A percentile compares a stretch with the other conserved stretches of the same genome.
Evolutionary conservation across 768 basidiomycete genomes (phyloP).

Genomic region (Hypholoma sublateritium): DNA sequence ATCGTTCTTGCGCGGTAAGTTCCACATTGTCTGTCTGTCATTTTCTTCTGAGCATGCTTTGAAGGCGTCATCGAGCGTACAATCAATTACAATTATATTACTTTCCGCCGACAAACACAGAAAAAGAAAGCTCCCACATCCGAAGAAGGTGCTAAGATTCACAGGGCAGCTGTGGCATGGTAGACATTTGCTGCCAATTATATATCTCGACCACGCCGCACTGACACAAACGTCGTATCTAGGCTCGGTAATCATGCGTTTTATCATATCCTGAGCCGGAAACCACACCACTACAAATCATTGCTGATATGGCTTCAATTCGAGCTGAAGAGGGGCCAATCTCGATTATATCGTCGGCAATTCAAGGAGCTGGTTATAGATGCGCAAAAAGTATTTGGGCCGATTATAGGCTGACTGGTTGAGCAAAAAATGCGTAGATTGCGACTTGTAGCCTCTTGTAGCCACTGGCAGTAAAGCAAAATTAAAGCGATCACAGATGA

Average conservation of each 20-base stretch:
- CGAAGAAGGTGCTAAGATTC: constrained; percentile 33
- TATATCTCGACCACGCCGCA: neutral
- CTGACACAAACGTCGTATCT: neutral
- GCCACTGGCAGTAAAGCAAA: no score
- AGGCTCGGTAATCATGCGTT: constrained; percentile 89
- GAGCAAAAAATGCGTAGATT: neutral
- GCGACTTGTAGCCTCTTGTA: no score
- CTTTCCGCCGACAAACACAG: constrained; percentile 46
- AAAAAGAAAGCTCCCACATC: constrained; percentile 8
- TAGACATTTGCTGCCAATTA: constrained; percentile 27
- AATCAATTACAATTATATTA: constrained; percentile 54
- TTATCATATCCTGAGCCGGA: constrained; percentile 56
- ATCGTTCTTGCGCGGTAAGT: constrained; percentile 44
- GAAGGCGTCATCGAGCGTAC: constrained; percentile 64
- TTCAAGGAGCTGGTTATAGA: constrained; percentile 51
- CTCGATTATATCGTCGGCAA: constrained; percentile 39
- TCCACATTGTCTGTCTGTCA: neutral
- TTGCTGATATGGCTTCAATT: constrained; percentile 49
- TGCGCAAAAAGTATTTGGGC: constrained; percentile 30
- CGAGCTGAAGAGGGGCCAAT: constrained; percentile 48
- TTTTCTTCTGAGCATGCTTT: neutral
- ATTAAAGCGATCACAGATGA: neutral
- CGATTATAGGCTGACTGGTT: constrained; percentile 14
- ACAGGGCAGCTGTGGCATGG: constrained; percentile 61
- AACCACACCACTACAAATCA: constrained; percentile 45